A percentile compares a stretch with the other conserved stretches of the same genome.
phyloP scores from a whole-genome alignment of 768 basidiomycete species.

The Kwoniella sp. region DNA sequence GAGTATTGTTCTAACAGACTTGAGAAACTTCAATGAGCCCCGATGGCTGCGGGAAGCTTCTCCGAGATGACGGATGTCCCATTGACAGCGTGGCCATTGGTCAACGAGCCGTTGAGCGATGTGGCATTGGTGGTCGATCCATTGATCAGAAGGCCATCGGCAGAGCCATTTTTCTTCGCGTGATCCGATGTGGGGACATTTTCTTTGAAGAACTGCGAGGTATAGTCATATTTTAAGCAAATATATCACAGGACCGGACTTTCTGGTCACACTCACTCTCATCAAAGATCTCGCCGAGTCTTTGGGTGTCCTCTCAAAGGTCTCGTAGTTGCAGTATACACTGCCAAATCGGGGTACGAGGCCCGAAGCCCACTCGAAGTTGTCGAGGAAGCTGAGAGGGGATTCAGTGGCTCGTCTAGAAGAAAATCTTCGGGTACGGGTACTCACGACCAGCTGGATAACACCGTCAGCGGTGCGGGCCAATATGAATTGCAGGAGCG shows the following conservation, averaged over 20 bases:
- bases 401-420: background rate
- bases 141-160: background rate
- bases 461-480: background rate
- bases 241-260: background rate
- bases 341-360: slow-evolving; percentile 42
- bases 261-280: slow-evolving; percentile 23
- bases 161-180: background rate
- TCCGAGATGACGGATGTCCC: background rate
- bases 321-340: slow-evolving; percentile 43
- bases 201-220: slow-evolving; percentile 34
- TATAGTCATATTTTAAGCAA: background rate
- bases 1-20: too few relatives aligned
- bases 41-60: background rate
- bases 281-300: slow-evolving; percentile 38
- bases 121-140: background rate
- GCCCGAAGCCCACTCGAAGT: slow-evolving; percentile 49
- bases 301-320: slow-evolving; percentile 48
- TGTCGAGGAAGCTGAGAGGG: slow-evolving; percentile 33
- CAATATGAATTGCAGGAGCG: slow-evolving; percentile 8
- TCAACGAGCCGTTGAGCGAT: background rate
- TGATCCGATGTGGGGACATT: slow-evolving; percentile 9
- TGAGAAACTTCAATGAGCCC: background rate
- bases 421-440: background rate
- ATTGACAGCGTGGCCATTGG: background rate
- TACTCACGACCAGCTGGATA: slow-evolving; percentile 25